A percentile compares a stretch with the other conserved stretches of the same genome.
Evolutionary conservation across 352 stramenopile genomes (phyloP).

Genomic region (Phytophthora pseudosyringae): DNA sequence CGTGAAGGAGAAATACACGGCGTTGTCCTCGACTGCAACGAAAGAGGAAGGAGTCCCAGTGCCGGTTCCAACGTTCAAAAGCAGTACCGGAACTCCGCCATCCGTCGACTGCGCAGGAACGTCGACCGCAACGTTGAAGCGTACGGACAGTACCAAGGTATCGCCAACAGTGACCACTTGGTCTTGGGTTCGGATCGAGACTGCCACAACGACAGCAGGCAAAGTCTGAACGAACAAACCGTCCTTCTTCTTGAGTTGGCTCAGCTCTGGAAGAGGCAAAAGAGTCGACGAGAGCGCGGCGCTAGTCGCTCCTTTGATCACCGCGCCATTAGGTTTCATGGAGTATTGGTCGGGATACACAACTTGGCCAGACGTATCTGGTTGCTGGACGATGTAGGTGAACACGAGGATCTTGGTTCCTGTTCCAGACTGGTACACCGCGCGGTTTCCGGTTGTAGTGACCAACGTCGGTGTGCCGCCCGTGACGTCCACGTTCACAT

Average conservation of each 20-base stretch:
- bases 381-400: conserved; percentile 54
- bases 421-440: conserved; percentile 52
- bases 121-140: conserved; percentile 46
- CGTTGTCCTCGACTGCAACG: conserved; percentile 44
- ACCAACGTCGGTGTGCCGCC: conserved; percentile 45
- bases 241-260: conserved; percentile 21
- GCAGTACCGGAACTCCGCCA: conserved; percentile 41
- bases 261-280: conserved; percentile 36
- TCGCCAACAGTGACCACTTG: conserved; percentile 63
- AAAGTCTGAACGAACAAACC: conserved; percentile 46
- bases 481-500: conserved; percentile 49
- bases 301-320: conserved; percentile 34
- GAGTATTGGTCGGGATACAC: conserved; percentile 53
- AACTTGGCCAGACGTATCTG: conserved; percentile 40
- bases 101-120: conserved; percentile 21
- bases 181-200: conserved; percentile 48
- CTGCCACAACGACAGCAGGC: conserved; percentile 40
- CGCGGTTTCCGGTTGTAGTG: conserved; percentile 46
- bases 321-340: conserved; percentile 49
- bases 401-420: conserved; percentile 52
- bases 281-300: conserved; percentile 44
- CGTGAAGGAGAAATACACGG: conserved; percentile 62
- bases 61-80: conserved; percentile 49
- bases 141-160: conserved; percentile 43
- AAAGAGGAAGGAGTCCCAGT: conserved; percentile 30